Evolutionary conservation across 352 stramenopile species (phyloP).

Genomic region (Phytophthora meadii): DNA sequence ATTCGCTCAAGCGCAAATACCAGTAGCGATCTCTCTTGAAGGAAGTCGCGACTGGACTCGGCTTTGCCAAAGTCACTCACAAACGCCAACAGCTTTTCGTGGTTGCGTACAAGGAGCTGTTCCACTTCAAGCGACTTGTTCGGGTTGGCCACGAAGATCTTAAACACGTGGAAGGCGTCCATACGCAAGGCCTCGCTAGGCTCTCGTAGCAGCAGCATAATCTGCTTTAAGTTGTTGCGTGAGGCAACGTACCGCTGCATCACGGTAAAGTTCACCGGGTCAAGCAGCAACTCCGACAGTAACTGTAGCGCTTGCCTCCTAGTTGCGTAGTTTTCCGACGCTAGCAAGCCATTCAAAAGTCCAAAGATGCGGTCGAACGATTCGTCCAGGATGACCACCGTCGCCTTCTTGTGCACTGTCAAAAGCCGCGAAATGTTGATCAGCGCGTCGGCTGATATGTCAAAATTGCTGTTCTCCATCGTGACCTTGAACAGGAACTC

Average conservation of each 20-base stretch:
- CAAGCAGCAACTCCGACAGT: slow-evolving; percentile 75
- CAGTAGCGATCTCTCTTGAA: slow-evolving; percentile 76
- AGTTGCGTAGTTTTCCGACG: slow-evolving; percentile 75
- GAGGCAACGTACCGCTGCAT: slow-evolving; percentile 84
- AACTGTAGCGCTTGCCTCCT: slow-evolving; percentile 77
- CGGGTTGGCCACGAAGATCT: slow-evolving; percentile 90
- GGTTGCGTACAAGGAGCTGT: slow-evolving; percentile 75
- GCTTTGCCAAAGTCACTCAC: slow-evolving; percentile 81
- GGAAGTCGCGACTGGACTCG: slow-evolving; percentile 76
- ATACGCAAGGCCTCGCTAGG: slow-evolving; percentile 79
- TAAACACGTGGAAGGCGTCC: slow-evolving; percentile 90
- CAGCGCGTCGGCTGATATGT: slow-evolving; percentile 85
- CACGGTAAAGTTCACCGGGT: slow-evolving; percentile 76
- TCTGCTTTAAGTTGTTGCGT: slow-evolving; percentile 70
- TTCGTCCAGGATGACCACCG: slow-evolving; percentile 52
- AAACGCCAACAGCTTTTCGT: slow-evolving; percentile 80
- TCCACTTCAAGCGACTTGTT: slow-evolving; percentile 81
- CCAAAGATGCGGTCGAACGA: slow-evolving; percentile 78
- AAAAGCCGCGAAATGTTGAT: slow-evolving; percentile 81
- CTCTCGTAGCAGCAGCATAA: slow-evolving; percentile 82
- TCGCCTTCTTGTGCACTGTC: slow-evolving; percentile 68
- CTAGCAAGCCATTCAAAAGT: slow-evolving; percentile 66
- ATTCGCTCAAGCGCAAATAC: slow-evolving; percentile 78
- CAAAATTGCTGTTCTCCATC: slow-evolving; percentile 84
- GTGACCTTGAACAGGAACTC: slow-evolving; percentile 74